Evolutionary conservation across 1,139 yeast species (phyloP), one percentile per base, ranked within the genome.

Genomic region (Debaryomycetaceae sp.): DNA sequence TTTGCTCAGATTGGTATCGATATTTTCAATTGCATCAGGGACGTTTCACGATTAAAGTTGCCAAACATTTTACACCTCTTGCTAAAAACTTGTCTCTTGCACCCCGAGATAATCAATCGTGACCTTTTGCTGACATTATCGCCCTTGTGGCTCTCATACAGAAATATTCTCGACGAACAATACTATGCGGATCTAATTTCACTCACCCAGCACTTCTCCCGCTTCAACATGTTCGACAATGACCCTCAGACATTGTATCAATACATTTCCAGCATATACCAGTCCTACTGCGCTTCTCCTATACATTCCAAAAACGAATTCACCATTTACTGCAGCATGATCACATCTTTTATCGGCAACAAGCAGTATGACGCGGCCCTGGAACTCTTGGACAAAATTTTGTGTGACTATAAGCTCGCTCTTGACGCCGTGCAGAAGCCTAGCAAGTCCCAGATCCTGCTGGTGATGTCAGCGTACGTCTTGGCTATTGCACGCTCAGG

Each of bases 1-100:
- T 78, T 75, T 46, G 66, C 69, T 37, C 71, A 73, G 45, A 69
- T 79, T 33, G 79, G 80, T 1, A 47, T 72, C 31, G 82, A 77
- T 39, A 60, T 79, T 35, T 67, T 76, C 36, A 48, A 41, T 27
- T 61, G 74, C 20, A 69, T 80, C 13, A 34, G 45, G 5, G 39
- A 47, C 15, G 32, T 38, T 14, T 43, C 43, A 12, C 51, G 58
- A 25, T 45, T 62, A 29, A 60, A 49, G 35, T 47, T 49, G 33
- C 21, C 35, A 6, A 16, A 21, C 2, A 37, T 60, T 13, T 39
- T 58, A 13, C 59, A 62, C 3, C 40, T 47, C 22, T 32, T 62
- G 13, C 37, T 58, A 19, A 34, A 37, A 8, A 43, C 53, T 21
- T 39, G 59, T 23, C 45, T 43, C 15, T 33, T 37, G 18, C 51